Evolutionary conservation across 2,329 filamentous ascomycete species (phyloP).

Genomic region (Teratosphaeriaceae sp.): DNA sequence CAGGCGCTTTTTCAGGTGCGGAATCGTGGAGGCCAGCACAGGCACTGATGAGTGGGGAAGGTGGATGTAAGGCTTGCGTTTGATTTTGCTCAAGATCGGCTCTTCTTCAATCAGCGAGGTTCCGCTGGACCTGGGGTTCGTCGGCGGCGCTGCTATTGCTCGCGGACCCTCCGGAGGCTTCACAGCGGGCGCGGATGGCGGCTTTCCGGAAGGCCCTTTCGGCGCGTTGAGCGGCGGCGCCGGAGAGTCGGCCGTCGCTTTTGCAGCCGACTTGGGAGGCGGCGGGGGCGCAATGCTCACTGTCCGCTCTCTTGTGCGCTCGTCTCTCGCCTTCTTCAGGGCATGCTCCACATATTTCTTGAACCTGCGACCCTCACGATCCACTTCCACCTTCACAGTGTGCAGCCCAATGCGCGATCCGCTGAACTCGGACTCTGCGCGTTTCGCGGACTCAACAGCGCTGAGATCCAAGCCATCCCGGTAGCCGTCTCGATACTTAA

Average conservation of each 20-base stretch:
- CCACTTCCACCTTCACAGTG: constrained; percentile 74
- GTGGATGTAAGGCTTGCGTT: constrained; percentile 81
- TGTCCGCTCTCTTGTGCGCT: constrained; percentile 41
- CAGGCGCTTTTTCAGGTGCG: constrained; percentile 83
- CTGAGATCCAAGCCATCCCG: constrained; percentile 50
- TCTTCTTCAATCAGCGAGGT: constrained; percentile 57
- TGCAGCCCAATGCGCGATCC: constrained; percentile 73
- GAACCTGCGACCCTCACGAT: constrained; percentile 81
- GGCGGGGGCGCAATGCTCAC: constrained; percentile 28
- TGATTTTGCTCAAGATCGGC: constrained; percentile 61
- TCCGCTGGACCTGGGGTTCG: constrained; percentile 10
- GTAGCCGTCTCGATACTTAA: constrained; percentile 74
- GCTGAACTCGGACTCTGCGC: constrained; percentile 69
- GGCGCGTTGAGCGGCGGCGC: constrained; percentile 78
- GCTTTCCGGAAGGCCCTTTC: constrained; percentile 66
- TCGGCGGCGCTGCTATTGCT: constrained; percentile 30
- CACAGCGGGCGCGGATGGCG: constrained; percentile 12
- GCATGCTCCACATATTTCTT: constrained; percentile 68
- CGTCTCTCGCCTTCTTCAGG: constrained; percentile 61
- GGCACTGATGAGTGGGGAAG: constrained; percentile 80
- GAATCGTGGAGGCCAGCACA: constrained; percentile 74
- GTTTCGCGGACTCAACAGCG: constrained; percentile 73
- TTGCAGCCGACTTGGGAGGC: constrained; percentile 21
- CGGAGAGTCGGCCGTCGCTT: constrained; percentile 37
- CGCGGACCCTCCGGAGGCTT: constrained; percentile 25